Evolutionary conservation across 2,329 filamentous ascomycete genomes (phyloP).

Genomic region (Fusarium burgessii): DNA sequence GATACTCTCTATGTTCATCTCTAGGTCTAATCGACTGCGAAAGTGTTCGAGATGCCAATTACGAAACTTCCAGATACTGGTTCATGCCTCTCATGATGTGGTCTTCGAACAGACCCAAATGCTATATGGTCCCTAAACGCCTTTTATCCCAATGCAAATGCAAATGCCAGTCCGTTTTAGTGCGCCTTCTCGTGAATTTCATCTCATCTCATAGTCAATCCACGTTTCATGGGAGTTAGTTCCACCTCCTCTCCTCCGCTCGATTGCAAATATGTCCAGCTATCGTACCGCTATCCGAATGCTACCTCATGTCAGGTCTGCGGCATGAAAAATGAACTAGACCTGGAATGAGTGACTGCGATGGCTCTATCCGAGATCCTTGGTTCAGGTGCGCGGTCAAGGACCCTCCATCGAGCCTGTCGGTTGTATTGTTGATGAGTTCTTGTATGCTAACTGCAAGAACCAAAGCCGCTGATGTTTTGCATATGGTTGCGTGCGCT

Average conservation of each 20-base stretch:
- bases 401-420: not conserved
- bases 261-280: not conserved
- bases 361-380: not conserved
- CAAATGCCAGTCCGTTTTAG: conserved; percentile 19
- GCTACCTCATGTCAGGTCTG: not conserved
- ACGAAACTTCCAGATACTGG: conserved; percentile 5
- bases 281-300: not conserved
- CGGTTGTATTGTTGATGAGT: not conserved
- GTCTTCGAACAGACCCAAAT: conserved; percentile 10
- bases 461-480: not conserved
- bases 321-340: not conserved
- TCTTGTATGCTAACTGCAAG: not conserved
- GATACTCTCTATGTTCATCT: not conserved
- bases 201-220: not conserved
- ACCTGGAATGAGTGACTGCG: not conserved
- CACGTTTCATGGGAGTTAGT: not conserved
- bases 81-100: conserved; percentile 1
- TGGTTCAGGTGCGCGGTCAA: not conserved
- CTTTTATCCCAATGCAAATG: conserved; percentile 42
- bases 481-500: not conserved
- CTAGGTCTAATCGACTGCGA: not conserved
- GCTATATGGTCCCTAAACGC: conserved; percentile 27
- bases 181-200: conserved; percentile 13
- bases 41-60: not conserved
- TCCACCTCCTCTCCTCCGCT: not conserved